These are phyloP conservation scores for Alternaria longipes DNA, from an alignment of 2,329 filamentous ascomycete species.

Conservation along the genomic window DNA sequence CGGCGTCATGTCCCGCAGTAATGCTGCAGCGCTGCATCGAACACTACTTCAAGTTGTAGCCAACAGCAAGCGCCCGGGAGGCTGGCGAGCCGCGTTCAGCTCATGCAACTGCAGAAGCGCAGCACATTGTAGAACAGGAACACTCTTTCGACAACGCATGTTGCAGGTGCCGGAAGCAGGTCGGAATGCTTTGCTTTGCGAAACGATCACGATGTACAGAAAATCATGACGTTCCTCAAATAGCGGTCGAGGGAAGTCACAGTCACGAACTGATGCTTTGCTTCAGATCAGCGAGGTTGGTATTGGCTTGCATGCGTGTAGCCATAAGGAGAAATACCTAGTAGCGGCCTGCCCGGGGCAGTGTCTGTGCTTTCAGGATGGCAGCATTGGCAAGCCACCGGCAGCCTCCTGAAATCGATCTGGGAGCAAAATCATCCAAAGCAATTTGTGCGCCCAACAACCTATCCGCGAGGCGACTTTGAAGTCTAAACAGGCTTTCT, in stretches of 20 bases:
- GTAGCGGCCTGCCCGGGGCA: slow-evolving; percentile 10
- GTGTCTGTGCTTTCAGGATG: slow-evolving; percentile 15
- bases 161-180: slow-evolving; percentile 5
- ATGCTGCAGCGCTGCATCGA: slow-evolving; percentile 10
- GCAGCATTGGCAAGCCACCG: slow-evolving; percentile 20
- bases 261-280: neutral
- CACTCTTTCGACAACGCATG: slow-evolving; percentile 2
- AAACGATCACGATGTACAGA: neutral
- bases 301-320: slow-evolving; percentile 15
- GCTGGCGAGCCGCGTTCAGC: slow-evolving; percentile 20
- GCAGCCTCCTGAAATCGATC: slow-evolving; percentile 18
- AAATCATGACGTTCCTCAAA: slow-evolving; percentile 4
- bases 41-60: slow-evolving; percentile 8
- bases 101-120: slow-evolving; percentile 14
- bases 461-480: neutral
- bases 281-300: slow-evolving; percentile 5
- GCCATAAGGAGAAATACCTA: slow-evolving; percentile 16
- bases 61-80: slow-evolving; percentile 14
- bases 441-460: slow-evolving; percentile 6
- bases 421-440: slow-evolving; percentile 6
- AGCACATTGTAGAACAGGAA: slow-evolving; percentile 8
- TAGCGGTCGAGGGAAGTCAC: neutral
- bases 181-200: neutral
- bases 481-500: slow-evolving; percentile 11
- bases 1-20: slow-evolving; percentile 24